Base-by-base conservation (phyloP, 495 filamentous ascomycete genomes). In the Aspergillus kassunensis region DNA sequence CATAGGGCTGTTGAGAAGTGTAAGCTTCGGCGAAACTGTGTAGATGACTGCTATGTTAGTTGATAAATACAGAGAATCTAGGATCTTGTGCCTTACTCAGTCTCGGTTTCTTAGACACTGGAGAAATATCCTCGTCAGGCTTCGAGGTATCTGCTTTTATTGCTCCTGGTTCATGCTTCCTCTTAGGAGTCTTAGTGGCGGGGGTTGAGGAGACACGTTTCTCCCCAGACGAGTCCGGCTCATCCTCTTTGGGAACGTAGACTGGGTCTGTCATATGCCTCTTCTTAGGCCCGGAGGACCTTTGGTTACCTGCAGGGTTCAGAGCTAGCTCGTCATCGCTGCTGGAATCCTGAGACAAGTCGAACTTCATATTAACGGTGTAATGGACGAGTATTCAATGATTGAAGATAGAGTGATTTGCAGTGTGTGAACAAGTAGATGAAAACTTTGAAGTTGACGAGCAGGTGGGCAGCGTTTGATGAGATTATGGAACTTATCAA, bases 131-230 rank as follows among this genome's bases (percentile, higher is more conserved):
- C 4, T 39, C 7, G 19, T 12, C 18, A 13, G 20, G n/a, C n/a
- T n/a, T n/a, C n/a, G n/a, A 10, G 30, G 5, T 18, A 2, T 15
- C 4, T 27, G 23, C 3, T 4, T 2, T 36, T 12, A 11, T 34
- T 11, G 13, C 13, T 19, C 20, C 49, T 44, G 30, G 16, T 15
- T 42, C 16, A 16, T 25, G n/a, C 40, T 52, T 52, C 49, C 49
- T 44, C 27, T 52, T 52, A 13, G 6, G n/a, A n/a, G n/a, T n/a
- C n/a, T n/a, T n/a, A n/a, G n/a, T n/a, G n/a, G n/a, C n/a, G n/a
- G n/a, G n/a, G n/a, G n/a, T n/a, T n/a, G n/a, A n/a, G n/a, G n/a
- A n/a, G n/a, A n/a, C n/a, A n/a, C n/a, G n/a, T n/a, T n/a, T n/a
- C 30, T 15, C 30, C 9, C 35, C 24, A 27, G 12, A n/a, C 23